phyloP scores from a whole-genome alignment of 371 early-diverging fungal genomes.

The Mortierella sp. region DNA sequence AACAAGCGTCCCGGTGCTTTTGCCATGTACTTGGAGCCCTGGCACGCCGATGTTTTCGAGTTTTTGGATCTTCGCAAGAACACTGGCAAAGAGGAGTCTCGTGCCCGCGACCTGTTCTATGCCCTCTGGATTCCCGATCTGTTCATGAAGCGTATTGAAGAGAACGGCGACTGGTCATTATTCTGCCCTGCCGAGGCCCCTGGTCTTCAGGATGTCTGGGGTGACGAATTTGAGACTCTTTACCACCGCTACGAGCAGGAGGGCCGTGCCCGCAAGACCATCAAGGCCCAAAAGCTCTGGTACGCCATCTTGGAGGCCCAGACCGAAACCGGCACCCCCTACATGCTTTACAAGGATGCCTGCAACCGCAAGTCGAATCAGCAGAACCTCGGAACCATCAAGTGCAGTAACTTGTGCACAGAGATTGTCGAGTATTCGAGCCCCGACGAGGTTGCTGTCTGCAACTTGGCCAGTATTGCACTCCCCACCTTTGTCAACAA shows the following conservation, averaged over 20 bases:
- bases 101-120: constrained; percentile 98
- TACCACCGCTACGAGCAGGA: constrained; percentile 92
- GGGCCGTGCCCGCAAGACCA: constrained; percentile 87
- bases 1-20: constrained; percentile 99
- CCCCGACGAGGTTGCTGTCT: constrained; percentile 99
- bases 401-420: constrained; percentile 87
- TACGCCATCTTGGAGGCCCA: constrained; percentile 98
- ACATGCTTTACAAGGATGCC: constrained; percentile 99
- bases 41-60: constrained; percentile 99
- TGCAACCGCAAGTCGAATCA: constrained; percentile 96
- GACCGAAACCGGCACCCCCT: constrained; percentile 99
- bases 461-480: constrained; percentile 98
- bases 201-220: constrained; percentile 94
- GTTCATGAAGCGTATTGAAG: constrained; percentile 99
- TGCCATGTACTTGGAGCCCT: constrained; percentile 99
- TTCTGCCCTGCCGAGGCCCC: constrained; percentile 99
- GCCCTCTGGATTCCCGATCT: constrained; percentile 99
- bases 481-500: constrained; percentile 94
- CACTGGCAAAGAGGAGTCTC: constrained; percentile 97
- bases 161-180: constrained; percentile 95
- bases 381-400: constrained; percentile 98
- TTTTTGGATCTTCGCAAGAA: constrained; percentile 99
- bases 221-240: constrained; percentile 95
- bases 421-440: constrained; percentile 98
- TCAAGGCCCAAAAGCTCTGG: constrained; percentile 99